Evolutionary conservation across 2,329 filamentous ascomycete genomes (phyloP).

Genomic region (Alternaria conjuncta): DNA sequence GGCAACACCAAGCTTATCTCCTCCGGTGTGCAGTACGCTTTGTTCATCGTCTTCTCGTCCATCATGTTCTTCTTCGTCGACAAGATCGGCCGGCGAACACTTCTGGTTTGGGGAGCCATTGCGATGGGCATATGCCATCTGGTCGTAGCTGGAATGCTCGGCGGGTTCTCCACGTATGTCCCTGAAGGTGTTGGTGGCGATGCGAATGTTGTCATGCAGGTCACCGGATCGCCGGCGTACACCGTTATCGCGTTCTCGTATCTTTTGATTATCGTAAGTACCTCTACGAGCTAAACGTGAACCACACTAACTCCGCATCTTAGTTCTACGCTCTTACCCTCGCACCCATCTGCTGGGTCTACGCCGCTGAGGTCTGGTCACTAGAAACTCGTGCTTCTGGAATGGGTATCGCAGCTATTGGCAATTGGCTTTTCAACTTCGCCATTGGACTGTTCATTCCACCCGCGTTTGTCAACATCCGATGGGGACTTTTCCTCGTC

Average conservation of each 20-base stretch:
- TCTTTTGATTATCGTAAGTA: conserved; percentile 66
- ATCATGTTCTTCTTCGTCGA: conserved; percentile 79
- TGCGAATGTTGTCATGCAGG: conserved; percentile 61
- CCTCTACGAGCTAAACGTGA: too few relatives aligned
- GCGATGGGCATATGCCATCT: conserved; percentile 67
- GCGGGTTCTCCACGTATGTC: conserved; percentile 46
- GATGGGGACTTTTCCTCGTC: conserved; percentile 71
- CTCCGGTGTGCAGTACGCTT: conserved; percentile 75
- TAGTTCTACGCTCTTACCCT: conserved; percentile 68
- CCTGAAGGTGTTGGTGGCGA: conserved; percentile 53
- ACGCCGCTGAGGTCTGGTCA: conserved; percentile 68
- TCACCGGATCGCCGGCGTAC: conserved; percentile 52
- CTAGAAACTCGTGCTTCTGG: conserved; percentile 65
- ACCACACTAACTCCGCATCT: not conserved
- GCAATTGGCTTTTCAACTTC: conserved; percentile 69
- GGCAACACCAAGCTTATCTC: conserved; percentile 67
- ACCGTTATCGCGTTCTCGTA: conserved; percentile 73
- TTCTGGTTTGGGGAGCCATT: conserved; percentile 68
- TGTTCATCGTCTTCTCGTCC: conserved; percentile 81
- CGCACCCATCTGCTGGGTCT: conserved; percentile 65
- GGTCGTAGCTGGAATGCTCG: conserved; percentile 61
- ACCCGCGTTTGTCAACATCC: conserved; percentile 64
- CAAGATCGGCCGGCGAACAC: conserved; percentile 73
- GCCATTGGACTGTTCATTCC: conserved; percentile 63
- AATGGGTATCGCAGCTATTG: conserved; percentile 68